Percentiles rank a stretch among this genome's conserved stretches.
phyloP scores from a whole-genome alignment of 2,329 filamentous ascomycete species.

The Plenodomus tracheiphilus region DNA sequence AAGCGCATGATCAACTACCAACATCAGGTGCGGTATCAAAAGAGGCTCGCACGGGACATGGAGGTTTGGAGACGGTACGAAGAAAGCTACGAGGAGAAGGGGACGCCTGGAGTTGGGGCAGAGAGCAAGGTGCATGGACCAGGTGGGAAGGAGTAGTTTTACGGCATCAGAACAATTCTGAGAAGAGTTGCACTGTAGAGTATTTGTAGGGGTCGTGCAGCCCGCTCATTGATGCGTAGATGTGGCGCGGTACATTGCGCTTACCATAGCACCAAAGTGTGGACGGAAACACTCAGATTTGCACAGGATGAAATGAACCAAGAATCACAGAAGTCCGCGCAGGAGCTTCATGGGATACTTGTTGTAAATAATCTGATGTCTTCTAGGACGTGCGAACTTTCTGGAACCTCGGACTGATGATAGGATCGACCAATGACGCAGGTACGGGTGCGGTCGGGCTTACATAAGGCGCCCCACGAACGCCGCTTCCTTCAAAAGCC shows the following conservation, averaged over 20 bases:
- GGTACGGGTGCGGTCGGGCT: conserved; percentile 8
- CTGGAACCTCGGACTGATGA: background rate
- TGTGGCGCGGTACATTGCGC: too few relatives aligned
- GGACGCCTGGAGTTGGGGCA: conserved; percentile 42
- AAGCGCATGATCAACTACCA: conserved; percentile 69
- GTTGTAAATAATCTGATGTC: too few relatives aligned
- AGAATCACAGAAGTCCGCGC: too few relatives aligned
- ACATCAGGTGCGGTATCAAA: conserved; percentile 64
- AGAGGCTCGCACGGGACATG: conserved; percentile 64
- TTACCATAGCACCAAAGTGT: too few relatives aligned
- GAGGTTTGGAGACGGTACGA: conserved; percentile 72
- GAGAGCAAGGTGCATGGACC: conserved; percentile 33
- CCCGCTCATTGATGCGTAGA: too few relatives aligned
- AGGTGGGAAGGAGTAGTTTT: conserved; percentile 4
- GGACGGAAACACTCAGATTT: too few relatives aligned
- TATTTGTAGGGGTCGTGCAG: too few relatives aligned
- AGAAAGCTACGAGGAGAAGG: conserved; percentile 57
- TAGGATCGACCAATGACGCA: conserved; percentile 9
- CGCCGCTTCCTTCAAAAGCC: conserved; percentile 22
- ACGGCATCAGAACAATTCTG: too few relatives aligned
- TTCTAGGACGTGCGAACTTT: background rate
- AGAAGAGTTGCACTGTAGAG: too few relatives aligned
- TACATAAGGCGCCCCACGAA: conserved; percentile 17
- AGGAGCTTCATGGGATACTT: too few relatives aligned
- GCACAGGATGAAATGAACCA: too few relatives aligned